Percentiles rank a stretch among this genome's conserved stretches.
Conservation (phyloP, 495 filamentous ascomycete genomes). For the Xylaria curta region DNA sequence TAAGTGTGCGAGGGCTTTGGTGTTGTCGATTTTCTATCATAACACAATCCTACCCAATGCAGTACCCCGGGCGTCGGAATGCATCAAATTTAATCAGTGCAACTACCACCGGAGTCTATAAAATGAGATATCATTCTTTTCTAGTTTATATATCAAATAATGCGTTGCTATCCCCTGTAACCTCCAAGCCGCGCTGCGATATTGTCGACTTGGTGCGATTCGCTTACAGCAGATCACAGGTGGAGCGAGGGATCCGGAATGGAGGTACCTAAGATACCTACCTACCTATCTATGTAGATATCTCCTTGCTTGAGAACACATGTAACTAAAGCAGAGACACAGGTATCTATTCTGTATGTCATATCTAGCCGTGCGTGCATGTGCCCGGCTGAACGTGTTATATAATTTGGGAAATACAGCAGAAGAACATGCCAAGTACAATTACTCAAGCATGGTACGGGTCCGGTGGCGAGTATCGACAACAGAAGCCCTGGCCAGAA, state of each 20-base stretch:
- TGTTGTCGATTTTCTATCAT: conserved; percentile 16
- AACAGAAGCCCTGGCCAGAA: background rate
- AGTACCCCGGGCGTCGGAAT: background rate
- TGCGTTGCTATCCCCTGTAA: background rate
- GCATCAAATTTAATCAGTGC: background rate
- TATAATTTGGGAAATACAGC: no score
- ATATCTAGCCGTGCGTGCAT: no score
- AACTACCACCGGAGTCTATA: background rate
- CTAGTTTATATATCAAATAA: background rate
- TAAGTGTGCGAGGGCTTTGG: background rate
- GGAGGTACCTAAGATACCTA: no score
- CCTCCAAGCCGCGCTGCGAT: background rate
- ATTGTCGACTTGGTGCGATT: no score
- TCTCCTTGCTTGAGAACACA: no score
- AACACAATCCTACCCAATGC: conserved; percentile 22
- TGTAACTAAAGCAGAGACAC: no score
- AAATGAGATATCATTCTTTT: background rate
- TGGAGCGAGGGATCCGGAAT: no score
- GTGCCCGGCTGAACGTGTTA: no score
- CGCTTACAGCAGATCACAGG: no score
- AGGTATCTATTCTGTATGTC: no score
- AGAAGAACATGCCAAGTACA: background rate
- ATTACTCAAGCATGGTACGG: background rate
- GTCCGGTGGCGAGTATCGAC: background rate
- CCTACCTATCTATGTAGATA: no score